Evolutionary conservation across 345 rosid species (phyloP), one percentile per base, ranked within the genome.

Genomic region (Bretschneidera sinensis): DNA sequence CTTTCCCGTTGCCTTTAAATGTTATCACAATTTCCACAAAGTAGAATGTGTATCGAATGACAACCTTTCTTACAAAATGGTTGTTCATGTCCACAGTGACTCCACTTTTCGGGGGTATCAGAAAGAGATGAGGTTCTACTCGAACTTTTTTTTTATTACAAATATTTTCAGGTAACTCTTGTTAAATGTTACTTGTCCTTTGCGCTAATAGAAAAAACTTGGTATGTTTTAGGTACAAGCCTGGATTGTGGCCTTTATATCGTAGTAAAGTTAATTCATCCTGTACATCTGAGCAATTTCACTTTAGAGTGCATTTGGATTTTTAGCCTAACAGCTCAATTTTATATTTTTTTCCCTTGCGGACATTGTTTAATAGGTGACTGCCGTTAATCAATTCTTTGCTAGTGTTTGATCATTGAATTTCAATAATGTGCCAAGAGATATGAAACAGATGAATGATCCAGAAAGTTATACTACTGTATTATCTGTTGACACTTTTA

Each of bases 61-160:
- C 66, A 86, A 80, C 69, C 88, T 90, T 57, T 87, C 77, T 76
- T 90, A 85, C 74, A 89, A 81, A 73, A 67, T 94, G 95, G 97
- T 87, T 63, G 76, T 94, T 73, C 99, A 94, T 83, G 97, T 94
- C 62, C 89, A 60, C 56, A 81, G 86, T 59, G 99, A 90, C 74
- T 87, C 95, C 6, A 83, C 50, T 64, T 94, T 94, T 71, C 77
- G 86, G 72, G 82, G 99, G 66, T 94, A 94, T 73, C 97, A 87
- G 58, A 94, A 86, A 65, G 99, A 94, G 74, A 90, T 90, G 91
- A 89, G 97, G 99, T 94, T n/a, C n/a, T n/a, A n/a, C n/a, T n/a
- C n/a, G n/a, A n/a, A n/a, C n/a, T 64, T 17, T 52, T 48, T 21
- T 64, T 6, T 55, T 11, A 39, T 39, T 39, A 14, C 45, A 9